Base-by-base conservation (phyloP, 2,329 filamentous ascomycete genomes). In the Beauveria bassiana region DNA sequence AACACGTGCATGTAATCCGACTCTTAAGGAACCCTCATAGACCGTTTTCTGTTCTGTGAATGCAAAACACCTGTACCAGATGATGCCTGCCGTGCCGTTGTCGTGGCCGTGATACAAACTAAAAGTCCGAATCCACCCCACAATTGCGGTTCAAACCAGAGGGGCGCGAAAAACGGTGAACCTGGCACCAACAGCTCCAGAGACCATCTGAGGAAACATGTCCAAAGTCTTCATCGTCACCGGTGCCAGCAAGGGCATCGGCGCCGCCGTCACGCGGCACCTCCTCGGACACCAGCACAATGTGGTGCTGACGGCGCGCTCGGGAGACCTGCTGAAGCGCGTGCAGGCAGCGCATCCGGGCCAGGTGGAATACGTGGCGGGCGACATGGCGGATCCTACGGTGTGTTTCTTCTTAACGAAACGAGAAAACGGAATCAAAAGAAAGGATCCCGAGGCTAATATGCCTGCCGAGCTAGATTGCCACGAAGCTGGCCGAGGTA, bases 171-270 rank as follows among this genome's bases (percentile, higher is more conserved):
- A 38, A 38, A 38, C 34, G 31, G 34, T 38, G 34, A 38, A 38
- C 34, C 34, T 38, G 5, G 34, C 34, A 38, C 5, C 34, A 38
- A 38, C 34, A 38, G 31, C 31, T 34, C 31, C 31, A 34, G 31
- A 34, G 12, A 38, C 34, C 34, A 62, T 55, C 24, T 20, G 34
- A 63, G 18, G 18, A 51, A 42, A 82, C 75, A 58, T 77, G n/a
- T 73, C 81, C 8, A 89, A 90, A 71, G 86, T 84, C 24, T 84
- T 92, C 69, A 86, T 92, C 63, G 78, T 93, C 40, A 87, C 85
- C 3, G 85, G 85, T 34, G 84, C 84, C 20, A 86, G 84, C 72
- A 82, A 83, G 62, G 85, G 85, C 28, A 81, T 88, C 58, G 85
- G 85, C 53, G 77, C 85, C 12, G 82, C 82, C 63, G 74, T 86